Conservation (phyloP, 306 rosid genomes). For the Arachis stenosperma region DNA sequence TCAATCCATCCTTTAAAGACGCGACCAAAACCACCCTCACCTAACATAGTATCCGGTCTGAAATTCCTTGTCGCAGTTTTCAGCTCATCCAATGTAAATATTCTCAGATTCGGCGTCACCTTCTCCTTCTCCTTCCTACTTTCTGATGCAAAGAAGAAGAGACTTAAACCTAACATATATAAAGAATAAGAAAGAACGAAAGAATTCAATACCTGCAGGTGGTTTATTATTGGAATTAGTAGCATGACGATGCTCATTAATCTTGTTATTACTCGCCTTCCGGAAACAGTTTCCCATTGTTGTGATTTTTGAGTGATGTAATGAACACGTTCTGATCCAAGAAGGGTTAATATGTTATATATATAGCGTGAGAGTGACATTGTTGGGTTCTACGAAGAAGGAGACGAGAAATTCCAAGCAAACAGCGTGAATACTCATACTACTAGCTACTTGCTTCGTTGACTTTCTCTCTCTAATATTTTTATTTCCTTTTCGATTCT, state of each 20-base stretch:
- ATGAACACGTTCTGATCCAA: not conserved
- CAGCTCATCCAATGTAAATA: constrained; percentile 61
- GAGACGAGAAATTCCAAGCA: constrained; percentile 34
- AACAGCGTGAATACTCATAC: not conserved
- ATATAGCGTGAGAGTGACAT: no score
- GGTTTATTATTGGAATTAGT: not conserved
- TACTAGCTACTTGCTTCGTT: not conserved
- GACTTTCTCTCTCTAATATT: constrained; percentile 2
- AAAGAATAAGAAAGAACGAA: no score
- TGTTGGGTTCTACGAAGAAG: constrained; percentile 26
- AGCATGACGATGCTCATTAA: not conserved
- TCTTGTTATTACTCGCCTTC: not conserved
- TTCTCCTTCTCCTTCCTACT: not conserved
- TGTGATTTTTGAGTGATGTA: not conserved
- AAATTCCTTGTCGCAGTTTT: constrained; percentile 81
- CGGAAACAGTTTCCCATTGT: constrained; percentile 44
- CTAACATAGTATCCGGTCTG: constrained; percentile 68
- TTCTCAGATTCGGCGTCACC: constrained; percentile 43
- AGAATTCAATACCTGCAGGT: constrained; percentile 5
- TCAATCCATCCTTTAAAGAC: constrained; percentile 97
- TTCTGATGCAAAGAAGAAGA: no score
- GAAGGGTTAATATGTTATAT: not conserved
- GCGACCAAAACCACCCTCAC: constrained; percentile 91
- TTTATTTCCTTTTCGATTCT: not conserved
- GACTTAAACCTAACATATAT: no score